A percentile compares a stretch with the other conserved stretches of the same genome.
Evolutionary conservation across 2,329 filamentous ascomycete genomes (phyloP).

Genomic region (Verruconis gallopava): DNA sequence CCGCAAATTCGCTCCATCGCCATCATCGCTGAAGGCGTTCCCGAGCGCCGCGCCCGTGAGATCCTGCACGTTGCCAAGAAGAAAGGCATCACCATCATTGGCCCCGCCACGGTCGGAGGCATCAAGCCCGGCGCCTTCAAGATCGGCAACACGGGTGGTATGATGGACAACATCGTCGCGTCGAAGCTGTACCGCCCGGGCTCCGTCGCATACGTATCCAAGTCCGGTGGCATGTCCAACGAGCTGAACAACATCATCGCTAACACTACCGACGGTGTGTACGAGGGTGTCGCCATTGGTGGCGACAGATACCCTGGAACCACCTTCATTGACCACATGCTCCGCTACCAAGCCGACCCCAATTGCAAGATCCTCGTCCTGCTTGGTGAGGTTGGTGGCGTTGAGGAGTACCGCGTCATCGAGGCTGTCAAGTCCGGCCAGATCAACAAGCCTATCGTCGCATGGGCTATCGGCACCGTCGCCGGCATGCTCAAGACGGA

Average conservation of each 20-base stretch:
- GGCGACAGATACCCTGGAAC: conserved; percentile 98
- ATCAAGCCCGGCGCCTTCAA: conserved; percentile 99
- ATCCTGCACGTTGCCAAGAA: conserved; percentile 93
- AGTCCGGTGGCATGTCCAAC: conserved; percentile 99
- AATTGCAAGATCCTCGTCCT: conserved; percentile 95
- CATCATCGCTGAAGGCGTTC: conserved; percentile 98
- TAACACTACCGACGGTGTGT: conserved; percentile 92
- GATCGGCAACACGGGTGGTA: conserved; percentile 99
- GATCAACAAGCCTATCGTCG: conserved; percentile 97
- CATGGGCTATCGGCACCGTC: conserved; percentile 98
- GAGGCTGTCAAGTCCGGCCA: conserved; percentile 88
- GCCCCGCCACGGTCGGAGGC: conserved; percentile 93
- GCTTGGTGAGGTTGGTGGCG: conserved; percentile 96
- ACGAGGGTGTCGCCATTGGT: conserved; percentile 98
- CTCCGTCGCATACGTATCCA: conserved; percentile 98
- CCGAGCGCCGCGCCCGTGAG: conserved; percentile 94
- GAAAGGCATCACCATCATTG: conserved; percentile 99
- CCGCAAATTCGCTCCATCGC: conserved; percentile 98
- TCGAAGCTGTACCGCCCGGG: conserved; percentile 99
- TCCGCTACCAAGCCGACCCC: conserved; percentile 91
- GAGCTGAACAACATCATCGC: conserved; percentile 99
- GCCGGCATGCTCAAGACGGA: conserved; percentile 99
- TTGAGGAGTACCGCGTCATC: conserved; percentile 99
- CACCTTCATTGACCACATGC: conserved; percentile 97
- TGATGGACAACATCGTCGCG: conserved; percentile 99